Evolutionary conservation across 305 asterid genomes (phyloP).

Genomic region (Solanum aculeatissimum): DNA sequence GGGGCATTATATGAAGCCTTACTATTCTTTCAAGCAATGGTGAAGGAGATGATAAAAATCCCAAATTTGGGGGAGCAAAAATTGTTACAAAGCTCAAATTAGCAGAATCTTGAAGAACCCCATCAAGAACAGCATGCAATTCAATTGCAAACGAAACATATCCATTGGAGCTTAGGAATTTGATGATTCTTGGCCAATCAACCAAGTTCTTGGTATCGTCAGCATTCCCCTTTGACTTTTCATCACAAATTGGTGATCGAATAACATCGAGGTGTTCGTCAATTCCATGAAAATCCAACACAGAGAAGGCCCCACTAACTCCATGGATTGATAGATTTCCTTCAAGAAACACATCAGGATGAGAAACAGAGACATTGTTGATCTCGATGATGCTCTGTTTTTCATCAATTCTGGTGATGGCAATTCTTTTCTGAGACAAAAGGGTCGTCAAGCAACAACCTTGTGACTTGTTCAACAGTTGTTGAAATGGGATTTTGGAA

Average conservation of each 20-base stretch:
- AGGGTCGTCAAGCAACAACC: slow-evolving; percentile 50
- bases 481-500: slow-evolving; percentile 23
- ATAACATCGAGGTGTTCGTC: slow-evolving; percentile 8
- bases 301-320: slow-evolving; percentile 26
- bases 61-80: slow-evolving; percentile 54
- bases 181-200: slow-evolving; percentile 36
- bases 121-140: slow-evolving; percentile 44
- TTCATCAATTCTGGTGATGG: slow-evolving; percentile 27
- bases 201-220: neutral
- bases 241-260: slow-evolving; percentile 16
- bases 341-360: slow-evolving; percentile 55
- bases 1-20: slow-evolving; percentile 50
- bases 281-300: neutral
- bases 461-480: slow-evolving; percentile 27
- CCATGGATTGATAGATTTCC: slow-evolving; percentile 55
- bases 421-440: slow-evolving; percentile 4
- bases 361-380: slow-evolving; percentile 40
- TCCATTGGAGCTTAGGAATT: slow-evolving; percentile 36
- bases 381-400: slow-evolving; percentile 23
- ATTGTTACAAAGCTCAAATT: slow-evolving; percentile 37
- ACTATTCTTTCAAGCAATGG: slow-evolving; percentile 42
- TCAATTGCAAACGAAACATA: slow-evolving; percentile 57
- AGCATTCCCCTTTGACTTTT: neutral
- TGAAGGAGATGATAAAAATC: slow-evolving; percentile 32
- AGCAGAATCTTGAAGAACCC: slow-evolving; percentile 25